Conservation (phyloP, 768 basidiomycete species). For the Clitopilus passeckerianus region DNA sequence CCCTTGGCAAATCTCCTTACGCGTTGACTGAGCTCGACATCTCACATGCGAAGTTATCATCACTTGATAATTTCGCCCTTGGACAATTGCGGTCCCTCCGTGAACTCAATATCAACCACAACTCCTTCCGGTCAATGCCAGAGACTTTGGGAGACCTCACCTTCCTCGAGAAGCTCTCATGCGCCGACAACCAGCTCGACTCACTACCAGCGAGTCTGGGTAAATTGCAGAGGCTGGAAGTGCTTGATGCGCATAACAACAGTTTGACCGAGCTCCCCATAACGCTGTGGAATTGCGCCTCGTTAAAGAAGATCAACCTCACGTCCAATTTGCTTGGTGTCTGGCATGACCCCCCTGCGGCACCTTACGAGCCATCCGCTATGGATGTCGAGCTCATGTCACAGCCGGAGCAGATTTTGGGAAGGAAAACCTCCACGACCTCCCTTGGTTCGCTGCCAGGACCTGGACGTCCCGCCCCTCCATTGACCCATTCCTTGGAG, state of each 20-base stretch:
- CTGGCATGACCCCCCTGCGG: conserved; percentile 63
- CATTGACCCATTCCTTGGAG: conserved; percentile 67
- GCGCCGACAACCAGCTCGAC: conserved; percentile 87
- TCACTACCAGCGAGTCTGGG: conserved; percentile 75
- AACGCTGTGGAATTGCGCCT: conserved; percentile 80
- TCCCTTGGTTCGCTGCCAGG: conserved; percentile 25
- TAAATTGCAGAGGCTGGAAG: conserved; percentile 64
- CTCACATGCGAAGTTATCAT: conserved; percentile 83
- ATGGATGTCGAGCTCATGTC: conserved; percentile 12
- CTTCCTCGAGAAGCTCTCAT: conserved; percentile 69
- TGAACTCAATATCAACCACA: conserved; percentile 76
- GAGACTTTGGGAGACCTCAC: conserved; percentile 75
- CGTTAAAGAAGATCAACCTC: conserved; percentile 69
- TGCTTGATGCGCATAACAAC: conserved; percentile 89
- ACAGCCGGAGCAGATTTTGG: conserved; percentile 14
- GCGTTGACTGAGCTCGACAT: conserved; percentile 77
- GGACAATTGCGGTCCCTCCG: conserved; percentile 69
- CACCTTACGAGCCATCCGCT: conserved; percentile 10
- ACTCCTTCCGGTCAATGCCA: conserved; percentile 79
- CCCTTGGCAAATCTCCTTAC: conserved; percentile 36
- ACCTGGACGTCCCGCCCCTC: conserved; percentile 33
- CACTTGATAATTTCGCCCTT: conserved; percentile 71
- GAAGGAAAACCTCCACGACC: conserved; percentile 28
- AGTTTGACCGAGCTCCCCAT: conserved; percentile 71
- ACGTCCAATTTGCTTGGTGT: conserved; percentile 80